Evolutionary conservation across 1,139 yeast genomes (phyloP).

Genomic region (Sugiyamaella novakii): DNA sequence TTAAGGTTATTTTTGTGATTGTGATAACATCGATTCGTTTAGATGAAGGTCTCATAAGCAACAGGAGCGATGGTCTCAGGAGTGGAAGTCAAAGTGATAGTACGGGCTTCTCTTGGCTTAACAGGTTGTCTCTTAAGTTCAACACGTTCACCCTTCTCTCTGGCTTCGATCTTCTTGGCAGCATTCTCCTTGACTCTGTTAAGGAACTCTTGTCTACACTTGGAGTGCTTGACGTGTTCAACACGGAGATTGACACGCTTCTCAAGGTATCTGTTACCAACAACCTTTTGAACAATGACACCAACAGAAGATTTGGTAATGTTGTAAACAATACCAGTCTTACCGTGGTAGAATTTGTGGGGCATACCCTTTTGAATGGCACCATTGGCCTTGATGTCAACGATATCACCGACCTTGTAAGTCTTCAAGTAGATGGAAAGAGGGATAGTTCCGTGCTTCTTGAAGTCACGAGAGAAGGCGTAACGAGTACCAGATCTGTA

Average conservation of each 20-base stretch:
- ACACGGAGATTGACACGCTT: slow-evolving; percentile 98
- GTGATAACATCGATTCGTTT: slow-evolving; percentile 40
- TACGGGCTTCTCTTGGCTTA: slow-evolving; percentile 91
- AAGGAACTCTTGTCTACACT: slow-evolving; percentile 98
- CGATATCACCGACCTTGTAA: slow-evolving; percentile 99
- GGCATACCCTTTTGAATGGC: slow-evolving; percentile 99
- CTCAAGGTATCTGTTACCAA: slow-evolving; percentile 98
- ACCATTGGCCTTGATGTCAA: slow-evolving; percentile 98
- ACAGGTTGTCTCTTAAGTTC: slow-evolving; percentile 98
- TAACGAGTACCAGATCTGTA: slow-evolving; percentile 99
- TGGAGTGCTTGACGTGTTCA: slow-evolving; percentile 99
- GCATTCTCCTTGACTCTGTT: slow-evolving; percentile 98
- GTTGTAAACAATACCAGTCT: slow-evolving; percentile 98
- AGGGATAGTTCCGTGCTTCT: slow-evolving; percentile 94
- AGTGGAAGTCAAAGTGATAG: slow-evolving; percentile 70
- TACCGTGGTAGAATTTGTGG: slow-evolving; percentile 99
- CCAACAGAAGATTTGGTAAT: slow-evolving; percentile 98
- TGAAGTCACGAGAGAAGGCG: slow-evolving; percentile 99
- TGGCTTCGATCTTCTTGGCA: slow-evolving; percentile 90
- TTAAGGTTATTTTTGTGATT: slow-evolving; percentile 2
- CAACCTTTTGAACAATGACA: slow-evolving; percentile 96
- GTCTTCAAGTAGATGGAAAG: slow-evolving; percentile 95
- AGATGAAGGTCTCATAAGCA: slow-evolving; percentile 99
- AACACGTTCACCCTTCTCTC: slow-evolving; percentile 89
- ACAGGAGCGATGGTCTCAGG: slow-evolving; percentile 99